Percentiles rank a stretch among this genome's conserved stretches.
These are phyloP conservation scores for Silene coronaria DNA, from an alignment of 179 eudicot species.

Conservation along the genomic window DNA sequence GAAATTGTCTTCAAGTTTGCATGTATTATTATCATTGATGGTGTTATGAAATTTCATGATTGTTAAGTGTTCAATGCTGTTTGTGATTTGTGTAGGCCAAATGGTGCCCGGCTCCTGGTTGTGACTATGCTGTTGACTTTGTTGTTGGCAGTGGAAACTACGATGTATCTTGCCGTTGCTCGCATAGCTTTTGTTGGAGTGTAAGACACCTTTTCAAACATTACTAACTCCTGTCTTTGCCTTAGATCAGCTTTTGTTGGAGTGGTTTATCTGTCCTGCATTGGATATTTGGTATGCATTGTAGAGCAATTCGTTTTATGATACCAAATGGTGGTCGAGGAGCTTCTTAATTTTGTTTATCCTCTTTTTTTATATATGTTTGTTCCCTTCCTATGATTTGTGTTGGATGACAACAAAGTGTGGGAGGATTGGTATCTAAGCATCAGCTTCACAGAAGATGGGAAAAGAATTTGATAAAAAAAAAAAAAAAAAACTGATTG, in stretches of 20 bases:
- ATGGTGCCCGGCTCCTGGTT: constrained; percentile 98
- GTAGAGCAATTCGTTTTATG: background rate
- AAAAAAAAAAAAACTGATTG: too few relatives aligned
- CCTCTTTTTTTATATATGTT: constrained; percentile 1
- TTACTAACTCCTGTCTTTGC: background rate
- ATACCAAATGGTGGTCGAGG: background rate
- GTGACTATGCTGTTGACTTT: constrained; percentile 79
- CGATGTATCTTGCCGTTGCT: constrained; percentile 70
- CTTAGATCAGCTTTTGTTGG: background rate
- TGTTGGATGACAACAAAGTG: background rate
- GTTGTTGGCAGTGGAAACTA: constrained; percentile 60
- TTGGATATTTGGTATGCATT: background rate
- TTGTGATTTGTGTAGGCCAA: constrained; percentile 42
- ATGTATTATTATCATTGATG: background rate
- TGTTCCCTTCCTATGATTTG: background rate
- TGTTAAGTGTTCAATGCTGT: background rate
- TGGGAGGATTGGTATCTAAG: background rate
- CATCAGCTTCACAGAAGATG: background rate
- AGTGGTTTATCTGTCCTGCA: background rate
- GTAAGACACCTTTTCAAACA: constrained; percentile 36
- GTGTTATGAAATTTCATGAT: background rate
- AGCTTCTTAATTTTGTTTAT: background rate
- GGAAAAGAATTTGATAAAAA: background rate
- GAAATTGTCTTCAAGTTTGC: background rate
- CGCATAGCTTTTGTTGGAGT: constrained; percentile 79